Evolutionary conservation across 2,329 filamentous ascomycete species (phyloP).

Genomic region (Exutisphaerella laricina): DNA sequence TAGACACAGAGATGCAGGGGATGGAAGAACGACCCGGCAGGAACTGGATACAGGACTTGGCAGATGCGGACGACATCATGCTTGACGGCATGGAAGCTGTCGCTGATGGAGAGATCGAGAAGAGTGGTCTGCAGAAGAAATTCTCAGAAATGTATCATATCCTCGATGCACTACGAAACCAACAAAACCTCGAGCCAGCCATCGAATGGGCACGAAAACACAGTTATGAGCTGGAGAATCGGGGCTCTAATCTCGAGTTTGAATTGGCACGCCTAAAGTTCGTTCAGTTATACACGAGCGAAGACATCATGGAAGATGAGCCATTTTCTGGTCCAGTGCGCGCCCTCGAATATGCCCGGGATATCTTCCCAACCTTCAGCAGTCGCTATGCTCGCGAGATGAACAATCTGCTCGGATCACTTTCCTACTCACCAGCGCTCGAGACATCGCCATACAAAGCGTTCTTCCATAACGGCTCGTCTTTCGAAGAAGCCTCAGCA

Average conservation of each 20-base stretch:
- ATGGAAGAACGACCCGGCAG: conserved; percentile 9
- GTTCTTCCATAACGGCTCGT: conserved; percentile 67
- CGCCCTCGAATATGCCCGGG: conserved; percentile 70
- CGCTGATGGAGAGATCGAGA: conserved; percentile 11
- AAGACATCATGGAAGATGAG: conserved; percentile 38
- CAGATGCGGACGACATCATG: conserved; percentile 19
- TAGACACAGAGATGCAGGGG: conserved; percentile 2
- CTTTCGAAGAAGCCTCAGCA: conserved; percentile 77
- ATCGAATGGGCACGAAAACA: conserved; percentile 80
- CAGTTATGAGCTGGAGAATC: conserved; percentile 63
- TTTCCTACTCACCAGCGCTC: conserved; percentile 74
- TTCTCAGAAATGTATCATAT: conserved; percentile 92
- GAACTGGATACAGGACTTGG: conserved; percentile 22
- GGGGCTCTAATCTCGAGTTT: conserved; percentile 91
- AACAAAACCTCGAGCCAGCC: conserved; percentile 69
- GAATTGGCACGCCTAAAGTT: conserved; percentile 88
- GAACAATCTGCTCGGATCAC: conserved; percentile 71
- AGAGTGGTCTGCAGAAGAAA: conserved; percentile 60
- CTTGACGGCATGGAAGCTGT: conserved; percentile 17
- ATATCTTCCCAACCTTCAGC: conserved; percentile 69
- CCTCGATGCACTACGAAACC: conserved; percentile 65
- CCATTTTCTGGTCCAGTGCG: conserved; percentile 52
- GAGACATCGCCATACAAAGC: conserved; percentile 68
- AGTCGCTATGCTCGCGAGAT: conserved; percentile 72
- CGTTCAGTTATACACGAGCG: conserved; percentile 69